Evolutionary conservation across 768 basidiomycete genomes (phyloP).

Genomic region (Lactifluus echinatus): DNA sequence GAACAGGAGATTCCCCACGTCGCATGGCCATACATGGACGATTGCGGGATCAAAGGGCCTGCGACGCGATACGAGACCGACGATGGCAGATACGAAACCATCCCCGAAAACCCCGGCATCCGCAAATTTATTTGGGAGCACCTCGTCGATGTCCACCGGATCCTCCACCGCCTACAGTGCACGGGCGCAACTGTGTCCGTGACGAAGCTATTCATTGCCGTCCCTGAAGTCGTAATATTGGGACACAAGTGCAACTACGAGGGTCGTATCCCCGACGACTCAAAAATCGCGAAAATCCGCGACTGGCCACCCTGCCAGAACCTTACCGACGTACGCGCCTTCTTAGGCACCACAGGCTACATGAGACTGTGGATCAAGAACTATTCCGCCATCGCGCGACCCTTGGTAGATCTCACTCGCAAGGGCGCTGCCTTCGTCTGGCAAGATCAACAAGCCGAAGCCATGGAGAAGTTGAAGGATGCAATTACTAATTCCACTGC

Average conservation of each 20-base stretch:
- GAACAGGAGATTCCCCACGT: too few relatives aligned
- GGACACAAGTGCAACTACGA: too few relatives aligned
- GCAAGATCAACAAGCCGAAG: not conserved
- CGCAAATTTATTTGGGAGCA: too few relatives aligned
- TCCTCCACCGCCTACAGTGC: not conserved
- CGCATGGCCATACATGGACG: too few relatives aligned
- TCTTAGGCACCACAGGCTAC: constrained; percentile 21
- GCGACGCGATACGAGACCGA: not conserved
- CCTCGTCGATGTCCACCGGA: too few relatives aligned
- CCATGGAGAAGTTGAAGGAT: not conserved
- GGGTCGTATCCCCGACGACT: constrained; percentile 21
- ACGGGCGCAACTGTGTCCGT: too few relatives aligned
- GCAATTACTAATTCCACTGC: constrained; percentile 10
- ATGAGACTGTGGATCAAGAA: constrained; percentile 21
- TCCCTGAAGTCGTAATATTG: too few relatives aligned
- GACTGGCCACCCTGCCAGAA: constrained; percentile 21
- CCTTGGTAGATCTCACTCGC: too few relatives aligned
- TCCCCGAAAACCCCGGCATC: not conserved
- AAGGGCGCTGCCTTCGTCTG: constrained; percentile 8
- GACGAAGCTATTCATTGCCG: too few relatives aligned
- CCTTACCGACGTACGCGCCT: constrained; percentile 23
- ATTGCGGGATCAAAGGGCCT: too few relatives aligned
- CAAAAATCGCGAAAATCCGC: constrained; percentile 29
- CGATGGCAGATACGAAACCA: not conserved
- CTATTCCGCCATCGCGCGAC: too few relatives aligned